Evolutionary conservation across 768 basidiomycete genomes (phyloP).

Genomic region (Kwoniella sp.): DNA sequence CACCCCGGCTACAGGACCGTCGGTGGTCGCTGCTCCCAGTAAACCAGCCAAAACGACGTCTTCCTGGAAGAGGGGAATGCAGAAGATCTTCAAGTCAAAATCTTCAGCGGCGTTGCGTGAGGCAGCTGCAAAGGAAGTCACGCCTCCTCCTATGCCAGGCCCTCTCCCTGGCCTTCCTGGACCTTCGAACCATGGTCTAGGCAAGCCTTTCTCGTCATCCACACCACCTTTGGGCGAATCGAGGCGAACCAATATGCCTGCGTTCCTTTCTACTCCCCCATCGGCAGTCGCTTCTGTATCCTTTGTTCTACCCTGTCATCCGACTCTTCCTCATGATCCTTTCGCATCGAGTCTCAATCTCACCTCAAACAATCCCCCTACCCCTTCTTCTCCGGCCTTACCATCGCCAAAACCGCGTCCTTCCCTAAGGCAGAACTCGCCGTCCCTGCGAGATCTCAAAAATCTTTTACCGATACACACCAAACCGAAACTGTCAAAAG

Average conservation of each 20-base stretch:
- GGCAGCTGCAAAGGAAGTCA: conserved; percentile 15
- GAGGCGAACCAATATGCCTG: conserved; percentile 14
- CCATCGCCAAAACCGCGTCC: conserved; percentile 16
- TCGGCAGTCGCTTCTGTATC: conserved; percentile 7
- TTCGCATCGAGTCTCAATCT: conserved; percentile 42
- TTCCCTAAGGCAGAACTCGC: conserved; percentile 33
- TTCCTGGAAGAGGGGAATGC: conserved; percentile 44
- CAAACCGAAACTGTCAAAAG: conserved; percentile 34
- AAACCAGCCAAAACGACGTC: conserved; percentile 27
- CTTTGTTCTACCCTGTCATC: conserved; percentile 19
- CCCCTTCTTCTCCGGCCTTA: background rate
- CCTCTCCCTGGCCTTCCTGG: conserved; percentile 16
- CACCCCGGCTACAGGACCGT: background rate
- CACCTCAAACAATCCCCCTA: conserved; percentile 24
- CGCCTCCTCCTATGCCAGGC: conserved; percentile 24
- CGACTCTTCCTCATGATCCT: conserved; percentile 35
- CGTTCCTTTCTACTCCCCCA: conserved; percentile 23
- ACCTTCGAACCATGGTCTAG: conserved; percentile 18
- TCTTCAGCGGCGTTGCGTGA: conserved; percentile 43
- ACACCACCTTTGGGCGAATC: conserved; percentile 40
- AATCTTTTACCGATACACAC: conserved; percentile 28
- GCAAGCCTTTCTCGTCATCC: conserved; percentile 47
- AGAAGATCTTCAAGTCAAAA: conserved; percentile 47
- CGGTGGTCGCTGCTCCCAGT: conserved; percentile 1
- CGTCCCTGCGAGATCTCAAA: conserved; percentile 43